A percentile compares a stretch with the other conserved stretches of the same genome.
Conservation (phyloP, 495 filamentous ascomycete species). For the Aspergillus homomorphus region DNA sequence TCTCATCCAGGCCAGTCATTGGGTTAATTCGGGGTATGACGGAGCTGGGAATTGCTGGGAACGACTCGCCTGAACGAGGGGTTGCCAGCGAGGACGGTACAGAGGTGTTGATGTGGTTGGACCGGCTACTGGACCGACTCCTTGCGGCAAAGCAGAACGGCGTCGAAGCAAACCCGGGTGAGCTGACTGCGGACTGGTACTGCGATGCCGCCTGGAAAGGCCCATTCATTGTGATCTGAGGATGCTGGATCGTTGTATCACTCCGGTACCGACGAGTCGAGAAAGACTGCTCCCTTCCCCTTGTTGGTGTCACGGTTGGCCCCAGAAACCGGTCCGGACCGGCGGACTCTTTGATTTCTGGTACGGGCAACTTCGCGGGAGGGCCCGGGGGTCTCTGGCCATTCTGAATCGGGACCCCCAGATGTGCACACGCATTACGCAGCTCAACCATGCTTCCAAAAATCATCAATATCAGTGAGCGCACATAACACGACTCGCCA, state of each 20-base stretch:
- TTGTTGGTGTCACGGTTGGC: conserved; percentile 58
- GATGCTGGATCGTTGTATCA: conserved; percentile 60
- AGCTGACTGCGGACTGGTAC: conserved; percentile 31
- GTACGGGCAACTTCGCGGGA: conserved; percentile 26
- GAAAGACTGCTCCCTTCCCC: conserved; percentile 45
- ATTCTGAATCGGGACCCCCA: conserved; percentile 31
- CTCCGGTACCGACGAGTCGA: conserved; percentile 54
- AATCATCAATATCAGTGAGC: conserved; percentile 74
- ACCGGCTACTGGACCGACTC: conserved; percentile 52
- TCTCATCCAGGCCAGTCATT: conserved; percentile 57
- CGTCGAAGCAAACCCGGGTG: conserved; percentile 35
- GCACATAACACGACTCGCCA: conserved; percentile 73
- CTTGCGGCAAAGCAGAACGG: conserved; percentile 36
- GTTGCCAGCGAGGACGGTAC: conserved; percentile 51
- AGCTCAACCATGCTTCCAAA: conserved; percentile 80
- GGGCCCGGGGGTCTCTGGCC: conserved; percentile 21
- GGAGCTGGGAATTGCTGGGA: conserved; percentile 54
- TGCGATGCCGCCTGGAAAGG: conserved; percentile 26
- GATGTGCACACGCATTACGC: conserved; percentile 50
- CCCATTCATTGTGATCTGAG: conserved; percentile 32
- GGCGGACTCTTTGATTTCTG: conserved; percentile 25
- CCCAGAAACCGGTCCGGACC: conserved; percentile 38
- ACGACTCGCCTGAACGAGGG: conserved; percentile 79
- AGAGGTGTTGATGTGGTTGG: conserved; percentile 47
- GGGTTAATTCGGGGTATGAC: conserved; percentile 46